phyloP scores from a whole-genome alignment of 805 yeast genomes.

The Kuraishia capsulata region DNA sequence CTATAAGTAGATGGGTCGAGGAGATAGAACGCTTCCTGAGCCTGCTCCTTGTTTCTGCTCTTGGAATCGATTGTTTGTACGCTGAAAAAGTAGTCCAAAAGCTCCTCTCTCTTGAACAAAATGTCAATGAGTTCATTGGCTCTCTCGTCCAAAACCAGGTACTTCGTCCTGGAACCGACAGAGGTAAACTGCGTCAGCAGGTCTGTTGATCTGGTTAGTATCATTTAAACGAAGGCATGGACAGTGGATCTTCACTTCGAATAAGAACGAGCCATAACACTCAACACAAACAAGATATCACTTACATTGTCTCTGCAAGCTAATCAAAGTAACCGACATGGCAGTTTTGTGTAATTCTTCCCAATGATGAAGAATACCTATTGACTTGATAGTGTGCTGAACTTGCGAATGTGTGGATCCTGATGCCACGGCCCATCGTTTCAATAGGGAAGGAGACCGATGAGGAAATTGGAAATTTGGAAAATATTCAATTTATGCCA shows the following conservation, averaged over 20 bases:
- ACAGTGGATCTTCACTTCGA: background rate
- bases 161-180: background rate
- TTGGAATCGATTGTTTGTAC: conserved; percentile 2
- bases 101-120: conserved; percentile 1
- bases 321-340: conserved; percentile 1
- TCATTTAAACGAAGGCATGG: background rate
- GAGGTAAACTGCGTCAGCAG: background rate
- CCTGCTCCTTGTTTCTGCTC: conserved; percentile 1
- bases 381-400: too few relatives aligned
- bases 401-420: too few relatives aligned
- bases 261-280: too few relatives aligned
- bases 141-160: conserved; percentile 3
- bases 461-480: too few relatives aligned
- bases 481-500: too few relatives aligned
- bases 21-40: conserved; percentile 59
- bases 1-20: conserved; percentile 61
- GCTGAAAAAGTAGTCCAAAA: conserved; percentile 1
- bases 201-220: background rate
- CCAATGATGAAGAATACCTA: too few relatives aligned
- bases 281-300: background rate
- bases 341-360: background rate
- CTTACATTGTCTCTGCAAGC: conserved; percentile 2
- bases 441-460: too few relatives aligned
- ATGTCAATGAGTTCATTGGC: conserved; percentile 1
- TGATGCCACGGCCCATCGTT: too few relatives aligned